A percentile compares a stretch with the other conserved stretches of the same genome.
Conservation (phyloP, 257 asterid species). For the Linderniella brevidens region DNA sequence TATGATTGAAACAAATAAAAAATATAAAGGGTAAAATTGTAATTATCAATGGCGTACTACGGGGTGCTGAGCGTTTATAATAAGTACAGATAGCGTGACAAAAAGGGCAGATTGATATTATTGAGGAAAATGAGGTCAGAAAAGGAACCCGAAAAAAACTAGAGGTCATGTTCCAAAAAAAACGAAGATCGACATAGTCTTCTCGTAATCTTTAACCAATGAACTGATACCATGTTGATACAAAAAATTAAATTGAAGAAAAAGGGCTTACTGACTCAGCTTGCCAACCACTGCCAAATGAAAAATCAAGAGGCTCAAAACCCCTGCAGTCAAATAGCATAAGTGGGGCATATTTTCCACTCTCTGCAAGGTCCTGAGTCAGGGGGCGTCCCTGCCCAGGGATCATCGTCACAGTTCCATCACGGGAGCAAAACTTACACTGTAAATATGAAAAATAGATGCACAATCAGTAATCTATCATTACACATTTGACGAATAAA, state of each 20-base stretch:
- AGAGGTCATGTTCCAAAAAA: no score
- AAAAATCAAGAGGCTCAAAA: slow-evolving; percentile 58
- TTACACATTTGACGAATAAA: neutral
- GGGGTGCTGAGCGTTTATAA: no score
- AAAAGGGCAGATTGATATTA: neutral
- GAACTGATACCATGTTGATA: neutral
- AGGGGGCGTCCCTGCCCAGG: slow-evolving; percentile 66
- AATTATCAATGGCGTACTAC: no score
- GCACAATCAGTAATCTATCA: neutral
- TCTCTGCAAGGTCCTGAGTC: slow-evolving; percentile 38
- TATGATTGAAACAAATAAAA: neutral
- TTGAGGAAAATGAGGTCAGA: neutral
- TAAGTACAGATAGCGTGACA: no score
- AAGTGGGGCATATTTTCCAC: slow-evolving; percentile 37
- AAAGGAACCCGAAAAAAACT: neutral
- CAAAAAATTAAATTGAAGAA: neutral
- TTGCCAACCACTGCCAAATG: slow-evolving; percentile 66
- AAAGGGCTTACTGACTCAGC: slow-evolving; percentile 63
- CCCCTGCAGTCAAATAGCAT: slow-evolving; percentile 69
- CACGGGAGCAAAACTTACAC: slow-evolving; percentile 91
- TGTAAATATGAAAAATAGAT: slow-evolving; percentile 18
- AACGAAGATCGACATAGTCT: no score
- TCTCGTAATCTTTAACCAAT: no score
- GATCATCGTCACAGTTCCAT: slow-evolving; percentile 66
- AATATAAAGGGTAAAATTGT: neutral